These are phyloP conservation scores for Arthrinium phaeospermum DNA, from an alignment of 2,329 filamentous ascomycete species.

Conservation along the genomic window DNA sequence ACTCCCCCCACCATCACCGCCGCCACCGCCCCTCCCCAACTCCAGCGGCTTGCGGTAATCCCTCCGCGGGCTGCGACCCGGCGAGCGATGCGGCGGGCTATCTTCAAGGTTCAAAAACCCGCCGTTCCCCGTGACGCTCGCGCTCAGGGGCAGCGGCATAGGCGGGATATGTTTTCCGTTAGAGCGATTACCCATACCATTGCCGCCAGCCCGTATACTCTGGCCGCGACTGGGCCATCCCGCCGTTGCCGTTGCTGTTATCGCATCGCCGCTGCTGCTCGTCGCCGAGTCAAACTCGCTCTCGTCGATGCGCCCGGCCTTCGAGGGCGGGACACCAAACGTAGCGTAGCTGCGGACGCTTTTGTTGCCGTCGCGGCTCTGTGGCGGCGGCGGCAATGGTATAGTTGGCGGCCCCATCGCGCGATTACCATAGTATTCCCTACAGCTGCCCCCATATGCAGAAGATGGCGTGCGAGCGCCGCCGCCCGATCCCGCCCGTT, in stretches of 20 bases:
- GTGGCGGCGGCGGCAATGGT: background rate
- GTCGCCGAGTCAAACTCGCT: conserved; percentile 1
- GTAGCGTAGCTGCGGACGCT: conserved; percentile 34
- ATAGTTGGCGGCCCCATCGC: conserved; percentile 19
- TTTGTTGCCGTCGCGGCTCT: conserved; percentile 19
- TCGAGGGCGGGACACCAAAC: conserved; percentile 27
- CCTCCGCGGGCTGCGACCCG: background rate
- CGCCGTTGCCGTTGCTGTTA: conserved; percentile 25
- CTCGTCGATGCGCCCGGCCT: conserved; percentile 21
- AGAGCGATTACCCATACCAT: background rate
- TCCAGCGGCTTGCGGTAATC: background rate
- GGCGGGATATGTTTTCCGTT: conserved; percentile 24
- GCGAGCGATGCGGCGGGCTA: conserved; percentile 24
- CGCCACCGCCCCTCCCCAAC: background rate
- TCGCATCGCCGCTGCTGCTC: conserved; percentile 29
- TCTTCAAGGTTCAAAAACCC: conserved; percentile 29
- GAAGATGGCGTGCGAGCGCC: conserved; percentile 26
- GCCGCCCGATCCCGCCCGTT: background rate
- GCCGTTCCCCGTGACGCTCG: conserved; percentile 28
- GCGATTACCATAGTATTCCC: background rate
- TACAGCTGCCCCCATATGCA: conserved; percentile 20
- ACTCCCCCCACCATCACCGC: conserved; percentile 21
- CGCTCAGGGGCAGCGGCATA: conserved; percentile 29
- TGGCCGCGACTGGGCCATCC: conserved; percentile 11
- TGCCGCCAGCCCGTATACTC: background rate